Base-by-base conservation (phyloP, 1,284 basidiomycete genomes). In the Tilletia horrida region DNA sequence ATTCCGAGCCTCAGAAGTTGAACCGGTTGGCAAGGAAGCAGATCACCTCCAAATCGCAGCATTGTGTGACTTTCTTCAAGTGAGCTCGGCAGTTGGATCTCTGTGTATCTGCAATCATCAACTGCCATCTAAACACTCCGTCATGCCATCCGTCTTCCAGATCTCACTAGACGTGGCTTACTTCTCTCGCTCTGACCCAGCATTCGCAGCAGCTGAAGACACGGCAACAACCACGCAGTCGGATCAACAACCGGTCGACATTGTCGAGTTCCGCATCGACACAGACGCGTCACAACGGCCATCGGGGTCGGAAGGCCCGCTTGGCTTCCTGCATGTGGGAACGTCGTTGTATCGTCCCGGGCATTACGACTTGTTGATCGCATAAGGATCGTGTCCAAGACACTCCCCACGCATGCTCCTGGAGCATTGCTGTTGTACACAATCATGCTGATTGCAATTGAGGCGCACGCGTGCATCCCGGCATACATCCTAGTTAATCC, bases 41-140 rank as follows among this genome's bases (percentile, higher is more conserved):
- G 78, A 80, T 59, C 78, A 80, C 43, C 66, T 80, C 1, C 76
- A 78, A 66, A 78, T 80, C 66, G 76, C 76, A 25, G 76, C 78
- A 1, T 66, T 80, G 31, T 70, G 72, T n/a, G 55, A 59, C 55
- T 59, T 59, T 0, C 77, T 78, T 48, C 73, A 73, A 18, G 73
- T 75, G 25, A 45, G 43, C 48, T 31, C 14, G 14, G 29, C 29
- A n/a, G 13, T n/a, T 29, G 35, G 8, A 31, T n/a, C n/a, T n/a
- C 25, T 21, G 21, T 62, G 25, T 14, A 25, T 27, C 9, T 62
- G 40, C 45, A 25, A 27, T 50, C 8, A 25, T 44, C 48, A n/a
- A 27, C 18, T 48, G 47, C 9, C 23, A n/a, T n/a, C n/a, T n/a
- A n/a, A 48, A 48, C 18, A 14, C 23, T 25, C 18, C 47, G 18